Base-by-base conservation (phyloP, 2,329 filamentous ascomycete genomes). In the Colletotrichum tofieldiae region DNA sequence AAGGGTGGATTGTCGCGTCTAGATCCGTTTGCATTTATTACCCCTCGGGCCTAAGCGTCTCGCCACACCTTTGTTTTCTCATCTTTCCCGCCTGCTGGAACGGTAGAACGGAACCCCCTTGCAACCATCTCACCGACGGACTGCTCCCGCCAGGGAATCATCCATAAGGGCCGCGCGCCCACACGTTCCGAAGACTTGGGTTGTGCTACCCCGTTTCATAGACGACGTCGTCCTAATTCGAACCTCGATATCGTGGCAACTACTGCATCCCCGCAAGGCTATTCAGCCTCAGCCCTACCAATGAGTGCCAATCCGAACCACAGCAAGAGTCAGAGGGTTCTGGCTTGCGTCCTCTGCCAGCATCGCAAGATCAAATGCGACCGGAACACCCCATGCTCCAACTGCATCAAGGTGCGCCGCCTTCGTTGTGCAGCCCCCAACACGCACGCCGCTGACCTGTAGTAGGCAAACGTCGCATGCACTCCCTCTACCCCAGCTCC, bases 281-380 rank as follows among this genome's bases (percentile, higher is more conserved):
- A 37, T 49, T 59, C 54, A 54, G 69, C 69, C 65, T 69, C 59
- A 55, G 59, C 59, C 59, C 54, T 69, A 68, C 37, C 54, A 65
- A 72, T 72, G 71, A 73, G 55, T 68, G 52, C 55, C 67, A 49
- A 58, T 23, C 60, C 67, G 18, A 67, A 52, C 56, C 71, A 73
- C 32, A 55, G 79, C 67, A 87, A 85, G 77, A 80, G 83, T 16
- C 79, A 82, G 18, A 82, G 87, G 75, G 84, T 89, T 58, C 80
- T 89, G 69, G 87, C 87, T 26, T 89, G 88, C 75, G 86, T 89
- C 26, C 82, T 90, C 47, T 91, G 89, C 77, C 89, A 91, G 77
- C 87, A 88, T 77, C 86, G 89, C 76, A 91, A 91, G 81, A 90
- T 90, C 80, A 90, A 89, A 78, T 91, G 89, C 79, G 88, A 91